These are phyloP conservation scores for Paramecium sexaurelia DNA, from an alignment of 73 alveolate genomes.

Conservation along the genomic window DNA sequence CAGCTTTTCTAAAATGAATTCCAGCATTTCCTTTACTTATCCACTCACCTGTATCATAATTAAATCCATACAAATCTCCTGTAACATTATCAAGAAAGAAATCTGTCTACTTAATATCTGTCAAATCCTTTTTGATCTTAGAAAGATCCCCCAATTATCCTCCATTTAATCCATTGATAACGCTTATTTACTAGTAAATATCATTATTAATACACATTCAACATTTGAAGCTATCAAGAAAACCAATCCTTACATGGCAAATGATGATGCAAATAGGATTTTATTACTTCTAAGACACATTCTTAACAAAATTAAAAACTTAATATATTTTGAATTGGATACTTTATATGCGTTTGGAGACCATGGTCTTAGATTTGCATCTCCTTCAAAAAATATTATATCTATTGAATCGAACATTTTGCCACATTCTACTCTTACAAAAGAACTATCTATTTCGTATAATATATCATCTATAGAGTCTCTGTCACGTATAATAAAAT, in stretches of 20 bases:
- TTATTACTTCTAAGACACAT: slow-evolving; percentile 65
- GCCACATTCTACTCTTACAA: slow-evolving; percentile 66
- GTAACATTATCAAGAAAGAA: slow-evolving; percentile 90
- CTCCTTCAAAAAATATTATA: slow-evolving; percentile 90
- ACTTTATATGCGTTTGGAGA: slow-evolving; percentile 74
- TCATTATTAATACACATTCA: slow-evolving; percentile 41
- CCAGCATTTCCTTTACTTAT: slow-evolving; percentile 93
- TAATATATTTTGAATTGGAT: background rate
- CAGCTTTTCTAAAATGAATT: slow-evolving; percentile 79
- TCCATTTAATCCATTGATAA: slow-evolving; percentile 69
- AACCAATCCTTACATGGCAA: slow-evolving; percentile 59
- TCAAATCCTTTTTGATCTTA: slow-evolving; percentile 55
- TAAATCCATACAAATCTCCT: slow-evolving; percentile 91
- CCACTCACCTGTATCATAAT: slow-evolving; percentile 84
- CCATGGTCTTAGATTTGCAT: slow-evolving; percentile 92
- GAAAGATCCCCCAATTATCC: slow-evolving; percentile 65
- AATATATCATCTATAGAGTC: slow-evolving; percentile 72
- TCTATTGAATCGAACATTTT: slow-evolving; percentile 86
- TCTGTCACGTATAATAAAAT: slow-evolving; percentile 56
- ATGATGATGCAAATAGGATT: slow-evolving; percentile 55
- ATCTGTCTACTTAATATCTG: slow-evolving; percentile 71
- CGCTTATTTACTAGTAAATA: slow-evolving; percentile 21
- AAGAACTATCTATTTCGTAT: slow-evolving; percentile 73
- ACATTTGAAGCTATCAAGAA: slow-evolving; percentile 63
- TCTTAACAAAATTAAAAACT: slow-evolving; percentile 51